Evolutionary conservation across 2,329 filamentous ascomycete genomes (phyloP).

Genomic region (Trichothecium roseum): DNA sequence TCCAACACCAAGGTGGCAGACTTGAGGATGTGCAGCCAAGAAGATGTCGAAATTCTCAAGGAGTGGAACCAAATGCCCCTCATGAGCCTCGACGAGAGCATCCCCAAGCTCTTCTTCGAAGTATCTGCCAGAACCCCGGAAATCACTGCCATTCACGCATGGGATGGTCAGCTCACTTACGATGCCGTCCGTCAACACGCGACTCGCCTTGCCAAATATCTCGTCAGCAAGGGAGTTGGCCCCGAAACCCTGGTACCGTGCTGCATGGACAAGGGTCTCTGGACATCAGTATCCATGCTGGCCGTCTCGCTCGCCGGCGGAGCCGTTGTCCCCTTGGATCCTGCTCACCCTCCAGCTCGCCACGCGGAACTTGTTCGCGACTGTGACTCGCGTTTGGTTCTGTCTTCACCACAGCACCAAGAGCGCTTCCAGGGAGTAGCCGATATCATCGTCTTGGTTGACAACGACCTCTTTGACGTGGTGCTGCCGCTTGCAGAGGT

Average conservation of each 20-base stretch:
- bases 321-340: conserved; percentile 11
- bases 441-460: conserved; percentile 8
- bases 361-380: neutral
- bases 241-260: conserved; percentile 8
- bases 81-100: neutral
- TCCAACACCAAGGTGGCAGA: conserved; percentile 6
- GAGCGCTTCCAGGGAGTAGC: conserved; percentile 6
- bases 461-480: conserved; percentile 7
- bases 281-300: conserved; percentile 8
- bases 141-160: conserved; percentile 27
- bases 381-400: neutral
- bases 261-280: conserved; percentile 9
- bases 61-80: conserved; percentile 1
- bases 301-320: conserved; percentile 12
- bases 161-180: conserved; percentile 21
- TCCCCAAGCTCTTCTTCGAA: neutral
- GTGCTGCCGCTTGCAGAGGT: neutral
- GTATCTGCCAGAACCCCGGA: conserved; percentile 9
- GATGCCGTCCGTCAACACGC: neutral
- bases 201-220: neutral
- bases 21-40: conserved; percentile 4
- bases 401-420: conserved; percentile 6
- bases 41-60: conserved; percentile 1
- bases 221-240: conserved; percentile 4
- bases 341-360: neutral